Conservation (phyloP, 2,329 filamentous ascomycete genomes). For the Karstenula rhodostoma region DNA sequence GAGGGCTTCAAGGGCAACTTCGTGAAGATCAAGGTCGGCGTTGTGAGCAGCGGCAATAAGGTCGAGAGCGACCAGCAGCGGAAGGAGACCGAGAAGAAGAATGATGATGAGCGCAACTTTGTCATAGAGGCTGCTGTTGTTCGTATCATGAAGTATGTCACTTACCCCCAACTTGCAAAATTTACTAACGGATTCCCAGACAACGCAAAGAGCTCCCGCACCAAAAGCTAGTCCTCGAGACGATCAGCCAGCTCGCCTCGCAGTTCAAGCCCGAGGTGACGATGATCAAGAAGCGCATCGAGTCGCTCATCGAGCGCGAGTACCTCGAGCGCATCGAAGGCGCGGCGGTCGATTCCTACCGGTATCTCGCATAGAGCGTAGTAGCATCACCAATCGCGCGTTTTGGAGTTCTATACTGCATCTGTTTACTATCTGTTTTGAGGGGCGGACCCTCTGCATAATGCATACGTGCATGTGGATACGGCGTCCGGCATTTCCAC, state of each 20-base stretch:
- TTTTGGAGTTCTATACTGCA: slow-evolving; percentile 7
- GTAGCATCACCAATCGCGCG: not conserved
- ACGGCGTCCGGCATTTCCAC: not conserved
- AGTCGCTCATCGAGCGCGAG: slow-evolving; percentile 77
- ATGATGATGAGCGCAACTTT: slow-evolving; percentile 73
- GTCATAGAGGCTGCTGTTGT: slow-evolving; percentile 80
- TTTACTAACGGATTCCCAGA: slow-evolving; percentile 53
- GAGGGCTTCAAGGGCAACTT: slow-evolving; percentile 80
- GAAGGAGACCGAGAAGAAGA: slow-evolving; percentile 77
- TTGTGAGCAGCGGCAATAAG: slow-evolving; percentile 81
- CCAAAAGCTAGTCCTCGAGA: slow-evolving; percentile 73
- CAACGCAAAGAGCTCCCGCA: slow-evolving; percentile 77
- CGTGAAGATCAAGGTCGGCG: slow-evolving; percentile 87
- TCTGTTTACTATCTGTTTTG: not conserved
- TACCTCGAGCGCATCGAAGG: slow-evolving; percentile 81
- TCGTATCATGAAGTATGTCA: slow-evolving; percentile 84
- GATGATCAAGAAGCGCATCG: slow-evolving; percentile 83
- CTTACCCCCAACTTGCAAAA: not conserved
- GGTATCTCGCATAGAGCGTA: slow-evolving; percentile 72
- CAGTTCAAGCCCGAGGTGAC: slow-evolving; percentile 79
- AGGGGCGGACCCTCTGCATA: not conserved
- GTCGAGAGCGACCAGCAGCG: slow-evolving; percentile 76
- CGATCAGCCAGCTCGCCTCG: slow-evolving; percentile 71
- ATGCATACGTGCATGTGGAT: not conserved
- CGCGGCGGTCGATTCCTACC: slow-evolving; percentile 68